Evolutionary conservation across 2,329 filamentous ascomycete genomes (phyloP), one percentile per base, ranked within the genome.

Genomic region (Falciphora oryzae): DNA sequence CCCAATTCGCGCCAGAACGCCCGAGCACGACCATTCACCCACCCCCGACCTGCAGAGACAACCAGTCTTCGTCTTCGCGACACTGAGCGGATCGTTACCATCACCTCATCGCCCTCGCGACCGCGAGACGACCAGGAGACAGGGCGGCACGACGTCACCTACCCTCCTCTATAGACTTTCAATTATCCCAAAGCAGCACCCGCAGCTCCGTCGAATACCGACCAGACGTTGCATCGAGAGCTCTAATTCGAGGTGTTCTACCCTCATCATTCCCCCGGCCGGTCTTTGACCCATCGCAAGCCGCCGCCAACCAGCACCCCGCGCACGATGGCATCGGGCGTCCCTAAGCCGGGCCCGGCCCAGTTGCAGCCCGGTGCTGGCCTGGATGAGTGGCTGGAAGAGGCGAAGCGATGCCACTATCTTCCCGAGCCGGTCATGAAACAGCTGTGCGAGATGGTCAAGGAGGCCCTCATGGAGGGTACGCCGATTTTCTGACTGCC

Each of bases 401-500:
- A 96, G 77, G 95, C 95, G 59, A 97, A 97, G 79, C 91, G 95
- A 78, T 98, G 95, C 80, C 95, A 96, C 77, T 97, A 98, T 76
- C 85, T 99, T 63, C 95, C 95, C 62, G 95, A 99, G 79, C 81
- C 89, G 67, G 92, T 96, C 73, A 99, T 99, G 95, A 99, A 99
- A 83, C 91, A 96, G 77, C 85, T 99, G 61, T 99, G 95, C 77
- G 95, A 99, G 81, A 96, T 96, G 75, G 95, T 98, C 67, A 99
- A 99, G 81, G 95, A 98, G 79, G 96, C 92, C 69, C 84, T 99
- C 72, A 99, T 99, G 95, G 95, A 99, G 83, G 92, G 92, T 95
- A 59, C 61, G 28, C 11, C 27, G 53, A 56, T 35, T 56, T 14
- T 22, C 58, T 62, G 35, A 29, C 59, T 61, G 63, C 27, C 63